Conservation (phyloP, 768 basidiomycete genomes). For the Calvatia gigantea region DNA sequence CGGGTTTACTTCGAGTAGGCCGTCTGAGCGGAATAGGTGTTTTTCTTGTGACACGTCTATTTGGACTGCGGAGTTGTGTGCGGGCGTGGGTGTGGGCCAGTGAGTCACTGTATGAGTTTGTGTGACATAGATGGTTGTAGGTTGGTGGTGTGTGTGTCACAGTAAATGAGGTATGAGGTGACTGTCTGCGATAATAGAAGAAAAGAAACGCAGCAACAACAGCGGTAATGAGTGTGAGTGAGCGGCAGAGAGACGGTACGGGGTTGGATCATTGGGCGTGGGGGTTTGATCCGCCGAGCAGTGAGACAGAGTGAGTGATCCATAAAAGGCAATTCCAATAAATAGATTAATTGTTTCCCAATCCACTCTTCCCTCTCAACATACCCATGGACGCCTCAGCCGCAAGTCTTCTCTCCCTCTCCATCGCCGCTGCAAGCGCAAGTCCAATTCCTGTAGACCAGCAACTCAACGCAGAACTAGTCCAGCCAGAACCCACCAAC, state of each 20-base stretch:
- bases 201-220: too few relatives aligned
- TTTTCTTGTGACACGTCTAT: not conserved
- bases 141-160: not conserved
- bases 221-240: too few relatives aligned
- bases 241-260: too few relatives aligned
- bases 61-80: not conserved
- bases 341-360: not conserved
- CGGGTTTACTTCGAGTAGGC: conserved; percentile 38
- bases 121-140: not conserved
- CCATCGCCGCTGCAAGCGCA: conserved; percentile 54
- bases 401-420: conserved; percentile 67
- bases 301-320: not conserved
- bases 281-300: too few relatives aligned
- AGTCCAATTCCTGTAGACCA: conserved; percentile 38
- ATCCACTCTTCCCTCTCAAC: not conserved
- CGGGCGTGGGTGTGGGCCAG: not conserved
- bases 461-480: conserved; percentile 1
- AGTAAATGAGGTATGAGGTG: not conserved
- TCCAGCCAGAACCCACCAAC: not conserved
- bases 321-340: not conserved
- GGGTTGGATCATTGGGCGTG: too few relatives aligned
- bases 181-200: too few relatives aligned
- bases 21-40: conserved; percentile 33
- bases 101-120: not conserved
- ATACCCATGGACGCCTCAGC: conserved; percentile 18